These are phyloP conservation scores for Amphicarpaea edgeworthii DNA, from an alignment of 306 rosid genomes.

Conservation along the genomic window DNA sequence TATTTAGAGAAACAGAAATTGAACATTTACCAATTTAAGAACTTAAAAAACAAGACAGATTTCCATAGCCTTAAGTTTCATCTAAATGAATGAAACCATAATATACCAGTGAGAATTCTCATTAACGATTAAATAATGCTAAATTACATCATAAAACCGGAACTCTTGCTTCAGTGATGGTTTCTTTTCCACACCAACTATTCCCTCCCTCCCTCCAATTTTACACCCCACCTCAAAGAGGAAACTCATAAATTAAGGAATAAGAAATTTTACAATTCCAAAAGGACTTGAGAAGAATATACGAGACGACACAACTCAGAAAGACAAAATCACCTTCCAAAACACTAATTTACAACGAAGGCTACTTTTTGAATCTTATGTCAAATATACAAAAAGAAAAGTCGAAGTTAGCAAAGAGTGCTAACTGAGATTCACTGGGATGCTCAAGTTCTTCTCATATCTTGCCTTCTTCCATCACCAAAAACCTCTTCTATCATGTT, in stretches of 20 bases:
- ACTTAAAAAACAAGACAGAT: too few relatives aligned
- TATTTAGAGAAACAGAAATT: too few relatives aligned
- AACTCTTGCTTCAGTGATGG: conserved; percentile 22
- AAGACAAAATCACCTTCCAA: conserved; percentile 54
- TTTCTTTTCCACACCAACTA: not conserved
- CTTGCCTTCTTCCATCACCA: conserved; percentile 70
- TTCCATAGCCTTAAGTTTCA: too few relatives aligned
- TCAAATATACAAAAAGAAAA: conserved; percentile 59
- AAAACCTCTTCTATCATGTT: conserved; percentile 91
- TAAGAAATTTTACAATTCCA: conserved; percentile 50
- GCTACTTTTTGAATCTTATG: conserved; percentile 47
- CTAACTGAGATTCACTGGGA: conserved; percentile 41
- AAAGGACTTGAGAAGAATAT: conserved; percentile 37
- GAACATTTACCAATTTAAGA: too few relatives aligned
- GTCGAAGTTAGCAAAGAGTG: conserved; percentile 37
- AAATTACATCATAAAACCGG: conserved; percentile 41
- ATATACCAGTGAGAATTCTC: conserved; percentile 1
- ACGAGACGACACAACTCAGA: conserved; percentile 42
- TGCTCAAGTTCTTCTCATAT: conserved; percentile 69
- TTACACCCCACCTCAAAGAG: too few relatives aligned
- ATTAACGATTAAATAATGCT: conserved; percentile 40
- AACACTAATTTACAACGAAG: conserved; percentile 65
- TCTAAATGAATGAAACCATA: not conserved
- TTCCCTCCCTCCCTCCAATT: too few relatives aligned
- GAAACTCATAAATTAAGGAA: conserved; percentile 41